These are phyloP conservation scores for Coemansia sp. DNA, from an alignment of 192 early-diverging fungal genomes.

Conservation along the genomic window DNA sequence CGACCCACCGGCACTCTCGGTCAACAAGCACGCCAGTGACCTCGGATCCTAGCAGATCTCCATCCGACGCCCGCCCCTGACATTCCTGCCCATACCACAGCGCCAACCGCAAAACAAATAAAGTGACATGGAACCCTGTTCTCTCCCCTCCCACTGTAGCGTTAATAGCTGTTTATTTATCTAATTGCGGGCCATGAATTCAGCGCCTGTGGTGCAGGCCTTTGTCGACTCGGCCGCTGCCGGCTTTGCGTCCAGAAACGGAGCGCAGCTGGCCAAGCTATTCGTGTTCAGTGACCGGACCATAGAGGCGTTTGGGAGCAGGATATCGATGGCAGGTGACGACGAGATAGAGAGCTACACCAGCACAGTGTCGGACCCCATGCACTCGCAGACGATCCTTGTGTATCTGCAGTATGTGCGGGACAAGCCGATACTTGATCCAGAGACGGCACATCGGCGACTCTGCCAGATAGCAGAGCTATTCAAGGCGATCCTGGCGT, in stretches of 20 bases:
- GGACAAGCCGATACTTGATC: slow-evolving; percentile 3
- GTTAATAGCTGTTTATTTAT: too few species aligned
- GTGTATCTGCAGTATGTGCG: slow-evolving; percentile 34
- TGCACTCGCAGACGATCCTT: slow-evolving; percentile 24
- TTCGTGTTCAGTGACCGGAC: slow-evolving; percentile 31
- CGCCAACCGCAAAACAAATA: too few species aligned
- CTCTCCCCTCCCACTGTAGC: too few species aligned
- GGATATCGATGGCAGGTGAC: slow-evolving; percentile 13
- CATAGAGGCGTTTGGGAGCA: slow-evolving; percentile 7
- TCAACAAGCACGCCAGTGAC: too few species aligned
- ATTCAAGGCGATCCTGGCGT: slow-evolving; percentile 10
- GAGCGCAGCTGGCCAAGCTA: slow-evolving; percentile 26
- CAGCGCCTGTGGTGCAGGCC: slow-evolving; percentile 14
- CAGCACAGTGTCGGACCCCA: slow-evolving; percentile 8
- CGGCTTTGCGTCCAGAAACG: slow-evolving; percentile 28
- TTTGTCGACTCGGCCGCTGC: slow-evolving; percentile 35
- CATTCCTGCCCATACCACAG: too few species aligned
- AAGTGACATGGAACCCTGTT: too few species aligned
- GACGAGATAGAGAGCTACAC: slow-evolving; percentile 31
- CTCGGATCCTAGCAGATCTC: too few species aligned
- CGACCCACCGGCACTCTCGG: too few species aligned
- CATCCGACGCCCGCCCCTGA: too few species aligned
- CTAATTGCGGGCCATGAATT: too few species aligned
- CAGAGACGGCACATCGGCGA: slow-evolving; percentile 7
- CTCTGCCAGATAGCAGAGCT: slow-evolving; percentile 24